Percentiles rank a stretch among this genome's conserved stretches.
phyloP scores from a whole-genome alignment of 2,329 filamentous ascomycete genomes.

The Verticillium dahliae region DNA sequence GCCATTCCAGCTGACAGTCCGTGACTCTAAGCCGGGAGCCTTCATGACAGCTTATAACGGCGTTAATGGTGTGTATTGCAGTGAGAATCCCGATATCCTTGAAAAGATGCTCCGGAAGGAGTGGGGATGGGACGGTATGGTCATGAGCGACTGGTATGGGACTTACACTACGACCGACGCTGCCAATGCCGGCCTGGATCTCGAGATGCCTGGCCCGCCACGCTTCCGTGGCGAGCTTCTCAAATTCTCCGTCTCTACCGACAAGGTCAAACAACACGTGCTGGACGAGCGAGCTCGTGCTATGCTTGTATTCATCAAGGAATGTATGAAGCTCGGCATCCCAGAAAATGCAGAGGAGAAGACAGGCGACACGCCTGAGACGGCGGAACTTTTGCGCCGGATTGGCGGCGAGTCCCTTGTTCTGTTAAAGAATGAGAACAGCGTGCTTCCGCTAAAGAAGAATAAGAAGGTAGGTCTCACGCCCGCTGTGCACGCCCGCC shows the following conservation, averaged over 20 bases:
- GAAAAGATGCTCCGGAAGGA: constrained; percentile 45
- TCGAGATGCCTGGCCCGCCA: constrained; percentile 55
- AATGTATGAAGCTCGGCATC: constrained; percentile 44
- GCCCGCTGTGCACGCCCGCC: too few relatives aligned
- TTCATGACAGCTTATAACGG: constrained; percentile 57
- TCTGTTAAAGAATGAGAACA: constrained; percentile 64
- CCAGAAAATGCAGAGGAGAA: constrained; percentile 47
- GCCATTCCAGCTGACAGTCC: constrained; percentile 50
- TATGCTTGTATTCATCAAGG: constrained; percentile 54
- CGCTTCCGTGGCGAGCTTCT: constrained; percentile 44
- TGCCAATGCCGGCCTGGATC: constrained; percentile 44
- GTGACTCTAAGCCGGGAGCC: constrained; percentile 42
- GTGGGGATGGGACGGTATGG: constrained; percentile 50
- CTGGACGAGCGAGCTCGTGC: constrained; percentile 52
- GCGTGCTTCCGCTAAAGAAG: constrained; percentile 56
- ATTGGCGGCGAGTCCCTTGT: constrained; percentile 66
- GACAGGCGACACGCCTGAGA: constrained; percentile 52
- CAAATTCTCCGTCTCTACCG: constrained; percentile 45
- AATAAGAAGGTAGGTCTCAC: constrained; percentile 41
- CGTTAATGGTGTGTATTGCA: constrained; percentile 49
- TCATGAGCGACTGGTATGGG: constrained; percentile 56
- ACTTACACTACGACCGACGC: constrained; percentile 44
- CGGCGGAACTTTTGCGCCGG: constrained; percentile 55
- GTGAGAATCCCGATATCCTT: constrained; percentile 42
- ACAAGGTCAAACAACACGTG: constrained; percentile 48